Conservation (phyloP, 2,329 filamentous ascomycete genomes). For the Kalaharituber pfeilii region DNA sequence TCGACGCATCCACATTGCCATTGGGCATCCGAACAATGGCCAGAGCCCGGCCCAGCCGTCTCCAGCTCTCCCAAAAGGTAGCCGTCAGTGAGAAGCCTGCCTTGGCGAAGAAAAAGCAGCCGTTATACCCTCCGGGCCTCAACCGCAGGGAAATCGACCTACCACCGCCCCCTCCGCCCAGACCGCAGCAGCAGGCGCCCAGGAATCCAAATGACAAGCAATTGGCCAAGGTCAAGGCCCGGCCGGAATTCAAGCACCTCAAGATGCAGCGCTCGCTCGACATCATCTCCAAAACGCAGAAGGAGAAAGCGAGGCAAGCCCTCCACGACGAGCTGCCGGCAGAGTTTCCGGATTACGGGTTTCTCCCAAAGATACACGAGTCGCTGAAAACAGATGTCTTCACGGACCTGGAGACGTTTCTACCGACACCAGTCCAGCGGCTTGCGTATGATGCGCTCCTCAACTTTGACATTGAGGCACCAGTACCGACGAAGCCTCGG, state of each 20-base stretch:
- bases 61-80: neutral
- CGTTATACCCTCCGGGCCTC: neutral
- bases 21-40: neutral
- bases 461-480: conserved; percentile 25
- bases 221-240: neutral
- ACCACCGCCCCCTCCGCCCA: neutral
- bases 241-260: conserved; percentile 14
- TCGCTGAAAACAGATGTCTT: conserved; percentile 59
- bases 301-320: conserved; percentile 36
- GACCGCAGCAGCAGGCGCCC: neutral
- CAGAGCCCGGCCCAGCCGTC: neutral
- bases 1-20: neutral
- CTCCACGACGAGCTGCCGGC: conserved; percentile 44
- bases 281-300: conserved; percentile 26
- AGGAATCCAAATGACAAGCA: neutral
- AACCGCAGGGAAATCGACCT: neutral
- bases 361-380: conserved; percentile 53
- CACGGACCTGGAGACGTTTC: conserved; percentile 53
- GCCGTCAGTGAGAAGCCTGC: neutral
- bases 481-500: conserved; percentile 29
- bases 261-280: conserved; percentile 18
- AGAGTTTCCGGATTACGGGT: conserved; percentile 61
- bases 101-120: neutral
- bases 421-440: conserved; percentile 75
- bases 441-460: conserved; percentile 73